Evolutionary conservation across 1,139 yeast genomes (phyloP).

Genomic region (Hyphopichia fennica): DNA sequence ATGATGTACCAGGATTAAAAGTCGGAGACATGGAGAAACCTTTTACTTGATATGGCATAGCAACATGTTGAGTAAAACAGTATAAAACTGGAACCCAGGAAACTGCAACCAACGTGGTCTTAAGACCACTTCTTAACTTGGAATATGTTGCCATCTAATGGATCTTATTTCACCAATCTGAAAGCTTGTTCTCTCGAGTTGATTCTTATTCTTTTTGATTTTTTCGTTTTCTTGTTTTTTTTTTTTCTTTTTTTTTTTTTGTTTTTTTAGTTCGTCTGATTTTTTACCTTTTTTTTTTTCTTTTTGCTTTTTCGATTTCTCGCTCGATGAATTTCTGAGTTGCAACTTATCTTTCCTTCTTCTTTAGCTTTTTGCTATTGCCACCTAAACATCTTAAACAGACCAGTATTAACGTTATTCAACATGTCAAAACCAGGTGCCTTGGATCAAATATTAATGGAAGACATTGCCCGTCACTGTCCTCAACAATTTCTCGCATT

Average conservation of each 20-base stretch:
- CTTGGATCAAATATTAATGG: constrained; percentile 32
- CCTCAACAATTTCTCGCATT: constrained; percentile 64
- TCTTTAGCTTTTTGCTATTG: not conserved
- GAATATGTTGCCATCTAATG: not conserved
- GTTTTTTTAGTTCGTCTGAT: no score
- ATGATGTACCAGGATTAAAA: constrained; percentile 62
- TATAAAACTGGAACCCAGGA: constrained; percentile 81
- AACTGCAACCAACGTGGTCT: constrained; percentile 25
- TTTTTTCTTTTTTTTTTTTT: not conserved
- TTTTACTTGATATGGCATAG: constrained; percentile 72
- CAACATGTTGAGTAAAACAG: constrained; percentile 68
- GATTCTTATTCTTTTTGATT: not conserved
- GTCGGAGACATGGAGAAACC: constrained; percentile 92
- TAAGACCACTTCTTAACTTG: not conserved
- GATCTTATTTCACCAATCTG: no score
- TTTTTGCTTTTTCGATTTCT: not conserved
- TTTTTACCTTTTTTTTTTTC: not conserved
- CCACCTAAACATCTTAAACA: not conserved
- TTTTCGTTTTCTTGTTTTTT: not conserved
- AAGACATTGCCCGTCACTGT: constrained; percentile 59
- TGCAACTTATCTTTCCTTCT: not conserved
- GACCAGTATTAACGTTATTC: not conserved
- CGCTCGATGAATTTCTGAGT: not conserved
- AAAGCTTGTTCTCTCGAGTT: not conserved
- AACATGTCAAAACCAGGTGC: constrained; percentile 16